Evolutionary conservation across 176 grass and related monocot species (phyloP).

Genomic region (maize (Zea mays)): Zm-B73-REFERENCE-NAM-5.0 NC_050101.1:71866001-71866500

Average conservation of each 20-base stretch:
- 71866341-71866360: neutral
- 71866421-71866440: constrained; percentile 18
- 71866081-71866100: neutral
- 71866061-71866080: too few relatives aligned
- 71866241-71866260: constrained; percentile 18
- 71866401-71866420: neutral
- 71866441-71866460: neutral
- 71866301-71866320: neutral
- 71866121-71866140: neutral
- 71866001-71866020: too few relatives aligned
- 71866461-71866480: constrained; percentile 3
- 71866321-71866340: neutral
- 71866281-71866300: neutral
- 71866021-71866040: too few relatives aligned
- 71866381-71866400: neutral
- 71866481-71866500: neutral
- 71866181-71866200: constrained; percentile 78
- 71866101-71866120: constrained; percentile 15
- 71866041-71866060: too few relatives aligned
- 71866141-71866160: constrained; percentile 32
- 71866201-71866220: constrained; percentile 94
- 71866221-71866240: constrained; percentile 83
- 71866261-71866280: neutral
- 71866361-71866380: neutral
- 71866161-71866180: constrained; percentile 59